phyloP scores from a whole-genome alignment of 371 early-diverging fungal species.

The Lichtheimia hyalospora region DNA sequence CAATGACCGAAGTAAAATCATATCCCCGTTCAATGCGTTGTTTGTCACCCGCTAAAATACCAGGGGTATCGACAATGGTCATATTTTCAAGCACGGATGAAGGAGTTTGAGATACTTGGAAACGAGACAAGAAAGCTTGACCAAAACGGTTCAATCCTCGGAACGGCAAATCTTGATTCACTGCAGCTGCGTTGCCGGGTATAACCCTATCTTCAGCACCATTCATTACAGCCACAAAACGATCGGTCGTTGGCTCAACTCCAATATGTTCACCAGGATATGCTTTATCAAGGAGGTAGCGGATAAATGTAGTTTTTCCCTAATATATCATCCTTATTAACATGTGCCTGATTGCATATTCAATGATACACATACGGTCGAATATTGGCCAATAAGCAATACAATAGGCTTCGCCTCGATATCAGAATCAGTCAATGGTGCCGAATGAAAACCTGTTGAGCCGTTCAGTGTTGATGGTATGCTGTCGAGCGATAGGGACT shows the following conservation, averaged over 20 bases:
- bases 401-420: slow-evolving; percentile 87
- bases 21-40: slow-evolving; percentile 81
- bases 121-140: slow-evolving; percentile 78
- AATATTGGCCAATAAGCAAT: slow-evolving; percentile 84
- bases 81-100: slow-evolving; percentile 77
- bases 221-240: slow-evolving; percentile 85
- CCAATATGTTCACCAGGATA: slow-evolving; percentile 89
- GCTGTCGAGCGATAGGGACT: background rate
- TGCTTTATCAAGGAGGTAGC: slow-evolving; percentile 76
- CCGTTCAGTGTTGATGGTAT: background rate
- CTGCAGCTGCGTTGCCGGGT: slow-evolving; percentile 90
- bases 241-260: slow-evolving; percentile 88
- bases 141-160: slow-evolving; percentile 75
- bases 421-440: slow-evolving; percentile 77
- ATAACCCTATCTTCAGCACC: slow-evolving; percentile 70
- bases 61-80: slow-evolving; percentile 88
- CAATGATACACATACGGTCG: slow-evolving; percentile 50
- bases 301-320: slow-evolving; percentile 88
- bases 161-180: slow-evolving; percentile 81
- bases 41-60: slow-evolving; percentile 86
- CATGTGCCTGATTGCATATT: background rate
- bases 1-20: slow-evolving; percentile 78
- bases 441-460: slow-evolving; percentile 66
- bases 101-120: slow-evolving; percentile 83
- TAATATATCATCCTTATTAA: slow-evolving; percentile 11